Base-by-base conservation (phyloP, 768 basidiomycete species). In the Leucocoprinus birnbaumii region DNA sequence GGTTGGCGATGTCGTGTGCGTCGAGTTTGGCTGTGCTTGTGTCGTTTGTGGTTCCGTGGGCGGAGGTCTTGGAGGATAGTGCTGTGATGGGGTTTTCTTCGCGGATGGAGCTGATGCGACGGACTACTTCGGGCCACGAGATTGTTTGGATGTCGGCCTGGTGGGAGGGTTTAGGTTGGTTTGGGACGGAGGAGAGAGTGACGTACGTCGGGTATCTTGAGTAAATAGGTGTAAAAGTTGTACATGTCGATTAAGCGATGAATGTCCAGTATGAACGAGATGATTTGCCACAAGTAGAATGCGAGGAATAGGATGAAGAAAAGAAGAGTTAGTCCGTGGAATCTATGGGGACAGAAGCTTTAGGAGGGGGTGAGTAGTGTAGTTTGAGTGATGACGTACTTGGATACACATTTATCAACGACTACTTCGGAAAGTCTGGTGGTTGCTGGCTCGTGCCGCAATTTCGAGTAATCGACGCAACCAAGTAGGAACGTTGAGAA, bases 91-190 rank as follows among this genome's bases (percentile, higher is more conserved):
- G 94, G 66, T 98, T 98, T 51, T 93, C 86, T 66, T 97, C 89
- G 19, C 95, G 85, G 50, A 99, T 95, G 4, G 86, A 76, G 11
- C 85, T 86, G 55, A 99, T 94, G 31, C 94, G 83, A 16, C 89
- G 81, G 49, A 99, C 97, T 38, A 99, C 82, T 65, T 94, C 91
- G 0, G 91, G 86, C 97, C 97, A 99, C 0, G 95, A 87, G 38
- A 98, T 94, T 0, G 97, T 98, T 72, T 94, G 93, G 43, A 99
- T 95, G 69, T 99, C 97, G 48, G 85, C 89, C 96, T 98, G 66
- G 31, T 10, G n/a, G n/a, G 25, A 35, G 27, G 49, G 26, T 62
- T 46, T 61, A 61, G 53, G 22, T 53, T 49, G 55, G 41, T 38
- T 35, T 43, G 31, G 18, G 22, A 48, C 26, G 24, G 27, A 27